Percentiles rank a stretch among this genome's conserved stretches.
phyloP scores from a whole-genome alignment of 768 basidiomycete genomes.

The Pisolithus marmoratus region DNA sequence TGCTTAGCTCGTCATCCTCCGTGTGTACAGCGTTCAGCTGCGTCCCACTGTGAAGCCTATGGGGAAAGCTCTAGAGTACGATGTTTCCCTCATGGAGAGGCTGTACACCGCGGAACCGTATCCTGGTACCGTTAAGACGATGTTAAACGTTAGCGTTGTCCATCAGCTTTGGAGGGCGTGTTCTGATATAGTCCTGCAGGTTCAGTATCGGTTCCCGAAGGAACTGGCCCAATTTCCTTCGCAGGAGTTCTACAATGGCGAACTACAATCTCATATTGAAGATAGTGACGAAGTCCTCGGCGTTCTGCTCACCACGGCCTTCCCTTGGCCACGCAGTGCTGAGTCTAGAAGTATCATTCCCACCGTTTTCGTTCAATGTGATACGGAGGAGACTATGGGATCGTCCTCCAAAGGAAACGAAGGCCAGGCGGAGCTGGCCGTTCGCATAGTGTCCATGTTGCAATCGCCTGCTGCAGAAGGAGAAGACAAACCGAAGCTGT shows the following conservation, averaged over 20 bases:
- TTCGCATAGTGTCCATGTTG: conserved; percentile 42
- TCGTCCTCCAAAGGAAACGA: conserved; percentile 56
- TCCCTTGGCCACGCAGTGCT: conserved; percentile 49
- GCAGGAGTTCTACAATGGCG: conserved; percentile 53
- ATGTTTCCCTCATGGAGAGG: conserved; percentile 58
- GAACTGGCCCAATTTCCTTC: conserved; percentile 60
- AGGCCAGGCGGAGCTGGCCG: conserved; percentile 51
- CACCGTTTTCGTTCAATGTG: conserved; percentile 54
- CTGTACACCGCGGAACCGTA: conserved; percentile 37
- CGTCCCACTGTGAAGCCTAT: conserved; percentile 59
- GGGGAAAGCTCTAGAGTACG: conserved; percentile 50
- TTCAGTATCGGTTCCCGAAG: conserved; percentile 61
- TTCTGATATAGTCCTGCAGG: conserved; percentile 17
- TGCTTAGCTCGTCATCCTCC: neutral
- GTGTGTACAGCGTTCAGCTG: conserved; percentile 49
- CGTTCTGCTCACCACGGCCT: conserved; percentile 35
- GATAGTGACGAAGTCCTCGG: conserved; percentile 33
- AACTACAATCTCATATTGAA: conserved; percentile 41
- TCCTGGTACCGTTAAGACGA: conserved; percentile 44
- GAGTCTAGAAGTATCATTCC: conserved; percentile 35
- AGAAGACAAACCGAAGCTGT: neutral
- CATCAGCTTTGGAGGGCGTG: neutral
- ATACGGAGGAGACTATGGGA: conserved; percentile 51
- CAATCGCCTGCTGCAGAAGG: conserved; percentile 5
- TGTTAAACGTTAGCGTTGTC: conserved; percentile 45